These are phyloP conservation scores for Corchorus olitorius DNA, from an alignment of 345 rosid species.

Conservation along the genomic window DNA sequence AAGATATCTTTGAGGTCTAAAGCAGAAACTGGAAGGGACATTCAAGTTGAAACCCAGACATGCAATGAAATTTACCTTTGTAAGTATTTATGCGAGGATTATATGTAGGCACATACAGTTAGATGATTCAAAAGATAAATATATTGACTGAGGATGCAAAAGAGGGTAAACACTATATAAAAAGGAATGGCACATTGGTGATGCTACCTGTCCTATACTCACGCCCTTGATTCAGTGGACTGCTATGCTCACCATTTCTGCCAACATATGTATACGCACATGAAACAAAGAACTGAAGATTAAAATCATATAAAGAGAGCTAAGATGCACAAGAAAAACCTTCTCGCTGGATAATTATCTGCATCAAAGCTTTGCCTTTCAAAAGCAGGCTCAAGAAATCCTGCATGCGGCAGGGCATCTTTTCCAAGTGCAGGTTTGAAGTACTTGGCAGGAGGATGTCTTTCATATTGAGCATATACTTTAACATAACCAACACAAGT, in stretches of 20 bases:
- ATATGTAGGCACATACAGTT: background rate
- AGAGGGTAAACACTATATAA: background rate
- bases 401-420: conserved; percentile 27
- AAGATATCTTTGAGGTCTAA: background rate
- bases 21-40: background rate
- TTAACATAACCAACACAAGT: conserved; percentile 7
- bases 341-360: conserved; percentile 13
- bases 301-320: background rate
- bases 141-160: background rate
- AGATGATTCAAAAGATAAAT: background rate
- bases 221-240: conserved; percentile 14
- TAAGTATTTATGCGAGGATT: background rate
- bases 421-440: conserved; percentile 5
- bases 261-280: conserved; percentile 6
- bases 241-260: conserved; percentile 19
- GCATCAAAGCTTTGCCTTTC: conserved; percentile 1
- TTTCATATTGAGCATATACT: background rate
- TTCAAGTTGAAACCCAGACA: too few relatives aligned
- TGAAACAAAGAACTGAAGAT: conserved; percentile 6
- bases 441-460: conserved; percentile 15
- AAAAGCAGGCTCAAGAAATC: conserved; percentile 17
- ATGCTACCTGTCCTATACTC: conserved; percentile 23
- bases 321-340: conserved; percentile 20
- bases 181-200: background rate
- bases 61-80: background rate